Evolutionary conservation across 345 rosid species (phyloP).

Genomic region (Corchorus capsularis): DNA sequence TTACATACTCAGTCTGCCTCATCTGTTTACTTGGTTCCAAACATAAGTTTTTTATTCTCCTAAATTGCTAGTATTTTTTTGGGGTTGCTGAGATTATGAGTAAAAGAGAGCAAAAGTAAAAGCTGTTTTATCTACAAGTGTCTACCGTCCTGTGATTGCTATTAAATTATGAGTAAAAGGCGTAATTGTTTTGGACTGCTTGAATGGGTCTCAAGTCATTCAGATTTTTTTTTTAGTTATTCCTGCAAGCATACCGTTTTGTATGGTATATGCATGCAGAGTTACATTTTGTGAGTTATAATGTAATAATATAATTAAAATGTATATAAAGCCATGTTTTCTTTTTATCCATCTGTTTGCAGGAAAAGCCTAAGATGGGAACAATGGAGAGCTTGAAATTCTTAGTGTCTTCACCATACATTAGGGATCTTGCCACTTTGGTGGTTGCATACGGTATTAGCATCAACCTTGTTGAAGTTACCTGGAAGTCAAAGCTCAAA

Average conservation of each 20-base stretch:
- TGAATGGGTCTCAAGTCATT: neutral
- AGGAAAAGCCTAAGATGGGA: slow-evolving; percentile 92
- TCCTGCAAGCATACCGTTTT: neutral
- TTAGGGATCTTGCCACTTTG: slow-evolving; percentile 92
- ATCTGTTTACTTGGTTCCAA: neutral
- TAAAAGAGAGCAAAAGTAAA: neutral
- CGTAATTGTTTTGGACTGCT: neutral
- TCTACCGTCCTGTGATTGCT: neutral
- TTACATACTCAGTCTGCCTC: neutral
- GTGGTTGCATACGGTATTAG: slow-evolving; percentile 99
- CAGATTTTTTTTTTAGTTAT: neutral
- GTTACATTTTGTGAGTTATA: neutral
- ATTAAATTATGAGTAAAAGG: neutral
- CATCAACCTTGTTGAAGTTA: slow-evolving; percentile 96
- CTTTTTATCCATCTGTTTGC: slow-evolving; percentile 25
- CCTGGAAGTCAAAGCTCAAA: slow-evolving; percentile 99
- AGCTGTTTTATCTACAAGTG: neutral
- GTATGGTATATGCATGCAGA: neutral
- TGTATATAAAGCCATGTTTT: neutral
- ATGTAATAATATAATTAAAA: neutral
- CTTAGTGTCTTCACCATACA: slow-evolving; percentile 85
- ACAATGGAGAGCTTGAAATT: slow-evolving; percentile 97
- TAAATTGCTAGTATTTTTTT: neutral
- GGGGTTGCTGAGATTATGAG: neutral
- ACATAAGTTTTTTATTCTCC: neutral